These are phyloP conservation scores for Trichosporon ovoides DNA, from an alignment of 1,284 basidiomycete genomes.

Conservation along the genomic window DNA sequence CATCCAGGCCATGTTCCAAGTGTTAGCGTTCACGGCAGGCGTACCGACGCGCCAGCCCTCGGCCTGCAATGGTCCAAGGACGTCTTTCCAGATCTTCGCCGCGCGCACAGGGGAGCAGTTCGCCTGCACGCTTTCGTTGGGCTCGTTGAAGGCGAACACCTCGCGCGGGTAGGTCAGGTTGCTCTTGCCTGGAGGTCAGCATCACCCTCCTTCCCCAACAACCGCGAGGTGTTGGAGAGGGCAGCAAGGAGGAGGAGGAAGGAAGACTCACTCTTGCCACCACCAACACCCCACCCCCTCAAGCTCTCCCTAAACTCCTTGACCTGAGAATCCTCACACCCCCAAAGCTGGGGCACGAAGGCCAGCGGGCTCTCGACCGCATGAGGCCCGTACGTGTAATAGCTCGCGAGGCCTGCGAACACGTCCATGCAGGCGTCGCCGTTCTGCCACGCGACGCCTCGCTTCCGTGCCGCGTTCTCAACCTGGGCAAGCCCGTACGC, in stretches of 20 bases:
- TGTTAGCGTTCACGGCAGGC: conserved; percentile 48
- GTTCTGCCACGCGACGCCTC: not conserved
- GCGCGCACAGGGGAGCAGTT: conserved; percentile 26
- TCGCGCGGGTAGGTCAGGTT: no score
- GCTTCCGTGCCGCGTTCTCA: not conserved
- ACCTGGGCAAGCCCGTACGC: no score
- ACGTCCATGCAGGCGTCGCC: not conserved
- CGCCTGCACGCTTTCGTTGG: conserved; percentile 26
- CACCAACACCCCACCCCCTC: no score
- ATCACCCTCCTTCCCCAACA: no score
- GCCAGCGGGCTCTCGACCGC: conserved; percentile 19
- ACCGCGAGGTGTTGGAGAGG: no score
- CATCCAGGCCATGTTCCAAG: conserved; percentile 50
- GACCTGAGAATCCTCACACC: conserved; percentile 24
- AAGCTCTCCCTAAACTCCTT: no score
- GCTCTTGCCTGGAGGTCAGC: no score
- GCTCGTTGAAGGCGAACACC: conserved; percentile 37
- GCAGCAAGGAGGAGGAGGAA: no score
- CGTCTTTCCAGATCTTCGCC: conserved; percentile 25
- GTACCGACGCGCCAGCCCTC: conserved; percentile 48
- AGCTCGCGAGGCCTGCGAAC: conserved; percentile 24
- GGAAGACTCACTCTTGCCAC: conserved; percentile 15
- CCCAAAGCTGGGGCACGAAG: conserved; percentile 38
- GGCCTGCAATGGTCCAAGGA: conserved; percentile 32
- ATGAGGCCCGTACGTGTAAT: conserved; percentile 33